A percentile compares a stretch with the other conserved stretches of the same genome.
These are phyloP conservation scores for Daldinia caldariorum DNA, from an alignment of 495 filamentous ascomycete species.

Conservation along the genomic window DNA sequence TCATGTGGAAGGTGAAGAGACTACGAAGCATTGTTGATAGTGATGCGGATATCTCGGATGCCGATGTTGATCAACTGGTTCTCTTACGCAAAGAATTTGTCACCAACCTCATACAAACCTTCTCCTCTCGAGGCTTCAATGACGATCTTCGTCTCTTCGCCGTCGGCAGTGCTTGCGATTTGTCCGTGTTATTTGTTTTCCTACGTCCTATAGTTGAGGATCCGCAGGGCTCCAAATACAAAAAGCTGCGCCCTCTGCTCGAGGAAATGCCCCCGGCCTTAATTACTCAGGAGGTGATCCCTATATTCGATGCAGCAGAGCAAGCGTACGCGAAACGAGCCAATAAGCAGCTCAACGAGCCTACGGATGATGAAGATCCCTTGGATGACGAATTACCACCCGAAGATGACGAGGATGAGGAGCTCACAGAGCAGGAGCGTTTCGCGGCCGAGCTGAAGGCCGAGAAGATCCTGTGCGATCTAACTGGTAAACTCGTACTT, in stretches of 20 bases:
- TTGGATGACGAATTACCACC: slow-evolving; percentile 63
- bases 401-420: slow-evolving; percentile 70
- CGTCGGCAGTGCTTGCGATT: slow-evolving; percentile 77
- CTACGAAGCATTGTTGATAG: slow-evolving; percentile 54
- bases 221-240: slow-evolving; percentile 50
- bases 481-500: slow-evolving; percentile 83
- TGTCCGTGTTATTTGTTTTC: slow-evolving; percentile 81
- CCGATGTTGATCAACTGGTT: slow-evolving; percentile 66
- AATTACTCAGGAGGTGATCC: slow-evolving; percentile 68
- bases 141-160: slow-evolving; percentile 82
- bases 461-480: slow-evolving; percentile 84
- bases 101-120: slow-evolving; percentile 69
- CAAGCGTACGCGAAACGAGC: slow-evolving; percentile 76
- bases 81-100: slow-evolving; percentile 66
- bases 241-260: slow-evolving; percentile 69
- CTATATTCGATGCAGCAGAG: slow-evolving; percentile 79
- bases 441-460: slow-evolving; percentile 71
- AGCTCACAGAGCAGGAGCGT: slow-evolving; percentile 62
- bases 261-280: slow-evolving; percentile 68
- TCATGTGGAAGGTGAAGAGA: slow-evolving; percentile 87
- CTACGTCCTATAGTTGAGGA: slow-evolving; percentile 61
- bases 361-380: slow-evolving; percentile 73
- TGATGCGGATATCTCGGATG: slow-evolving; percentile 55
- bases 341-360: slow-evolving; percentile 70
- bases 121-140: slow-evolving; percentile 68